Evolutionary conservation across 139 green algal species (phyloP).

Genomic region (Pleodorina starrii): DNA sequence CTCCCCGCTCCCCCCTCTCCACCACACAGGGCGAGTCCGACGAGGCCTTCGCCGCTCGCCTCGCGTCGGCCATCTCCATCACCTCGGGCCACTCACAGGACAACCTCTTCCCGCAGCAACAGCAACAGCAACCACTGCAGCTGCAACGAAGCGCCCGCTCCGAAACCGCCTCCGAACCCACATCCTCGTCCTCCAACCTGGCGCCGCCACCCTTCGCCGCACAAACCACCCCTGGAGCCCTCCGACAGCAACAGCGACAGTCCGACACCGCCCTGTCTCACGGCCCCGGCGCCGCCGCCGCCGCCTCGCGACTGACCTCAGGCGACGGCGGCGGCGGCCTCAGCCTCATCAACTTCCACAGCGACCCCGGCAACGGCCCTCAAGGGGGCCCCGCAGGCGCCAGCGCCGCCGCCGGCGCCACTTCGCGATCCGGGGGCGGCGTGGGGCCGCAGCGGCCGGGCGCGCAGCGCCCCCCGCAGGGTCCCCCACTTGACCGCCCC

Average conservation of each 20-base stretch:
- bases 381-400: neutral
- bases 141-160: neutral
- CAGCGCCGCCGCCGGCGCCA: neutral
- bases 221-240: neutral
- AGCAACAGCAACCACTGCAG: neutral
- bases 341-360: constrained; percentile 19
- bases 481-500: neutral
- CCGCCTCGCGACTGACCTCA: too few relatives aligned
- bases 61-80: constrained; percentile 32
- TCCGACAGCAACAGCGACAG: neutral
- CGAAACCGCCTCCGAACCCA: neutral
- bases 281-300: too few relatives aligned
- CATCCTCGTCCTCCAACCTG: neutral
- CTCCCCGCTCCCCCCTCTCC: neutral
- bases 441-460: too few relatives aligned
- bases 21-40: constrained; percentile 32
- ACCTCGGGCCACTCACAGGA: neutral
- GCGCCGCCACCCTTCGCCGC: neutral
- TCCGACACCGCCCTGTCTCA: too few relatives aligned
- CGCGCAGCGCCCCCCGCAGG: too few relatives aligned
- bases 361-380: constrained; percentile 3
- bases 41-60: constrained; percentile 30
- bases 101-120: neutral
- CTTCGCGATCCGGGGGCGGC: too few relatives aligned
- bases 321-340: neutral